A percentile compares a stretch with the other conserved stretches of the same genome.
Conservation (phyloP, 345 rosid genomes). For the Microcos paniculata region DNA sequence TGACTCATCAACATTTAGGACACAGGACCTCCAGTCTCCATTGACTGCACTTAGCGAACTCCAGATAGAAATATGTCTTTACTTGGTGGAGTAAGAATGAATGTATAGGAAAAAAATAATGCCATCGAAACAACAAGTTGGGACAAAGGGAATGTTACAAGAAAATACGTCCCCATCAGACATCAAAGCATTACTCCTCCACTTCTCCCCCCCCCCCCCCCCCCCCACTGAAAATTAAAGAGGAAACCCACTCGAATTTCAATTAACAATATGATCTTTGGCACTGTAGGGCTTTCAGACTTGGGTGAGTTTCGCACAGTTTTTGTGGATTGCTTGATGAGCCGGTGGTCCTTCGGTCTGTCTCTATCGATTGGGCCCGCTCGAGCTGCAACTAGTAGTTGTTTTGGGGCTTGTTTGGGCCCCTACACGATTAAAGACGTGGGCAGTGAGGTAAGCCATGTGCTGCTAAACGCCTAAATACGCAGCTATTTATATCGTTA, state of each 20-base stretch:
- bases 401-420: not conserved
- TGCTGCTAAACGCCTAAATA: not conserved
- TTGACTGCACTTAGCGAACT: constrained; percentile 2
- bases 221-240: not conserved
- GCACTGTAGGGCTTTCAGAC: not conserved
- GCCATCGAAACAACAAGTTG: not conserved
- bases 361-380: constrained; percentile 2
- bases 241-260: not conserved
- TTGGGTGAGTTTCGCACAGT: not conserved
- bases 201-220: not conserved
- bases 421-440: not conserved
- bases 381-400: not conserved
- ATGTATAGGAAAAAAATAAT: not conserved
- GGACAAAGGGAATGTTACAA: constrained; percentile 19
- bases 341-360: constrained; percentile 9
- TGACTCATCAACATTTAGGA: not conserved
- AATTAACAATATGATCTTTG: not conserved
- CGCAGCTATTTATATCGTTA: not conserved
- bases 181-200: not conserved
- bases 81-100: not conserved
- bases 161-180: constrained; percentile 9
- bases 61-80: not conserved
- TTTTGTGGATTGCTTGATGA: not conserved
- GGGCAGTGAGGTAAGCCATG: not conserved
- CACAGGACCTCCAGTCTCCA: not conserved